phyloP scores from a whole-genome alignment of 352 stramenopile genomes.

The Phytophthora capsici region DNA sequence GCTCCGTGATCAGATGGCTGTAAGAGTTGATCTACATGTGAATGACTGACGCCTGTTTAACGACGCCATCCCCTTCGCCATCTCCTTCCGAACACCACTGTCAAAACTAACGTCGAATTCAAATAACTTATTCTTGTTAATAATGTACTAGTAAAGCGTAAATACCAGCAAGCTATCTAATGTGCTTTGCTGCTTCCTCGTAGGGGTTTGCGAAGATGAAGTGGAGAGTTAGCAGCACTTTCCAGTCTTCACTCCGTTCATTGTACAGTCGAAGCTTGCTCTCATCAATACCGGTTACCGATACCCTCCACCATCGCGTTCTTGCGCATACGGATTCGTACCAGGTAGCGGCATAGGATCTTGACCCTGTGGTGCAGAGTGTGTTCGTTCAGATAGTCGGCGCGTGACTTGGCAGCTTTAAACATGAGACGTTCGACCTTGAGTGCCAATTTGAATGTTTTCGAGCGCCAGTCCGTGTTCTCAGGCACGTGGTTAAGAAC shows the following conservation, averaged over 20 bases:
- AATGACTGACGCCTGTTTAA: constrained; percentile 22
- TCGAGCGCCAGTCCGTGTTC: constrained; percentile 66
- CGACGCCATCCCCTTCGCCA: constrained; percentile 26
- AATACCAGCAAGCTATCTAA: constrained; percentile 29
- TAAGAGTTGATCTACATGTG: constrained; percentile 5
- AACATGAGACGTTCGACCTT: constrained; percentile 76
- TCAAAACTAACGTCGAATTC: constrained; percentile 8
- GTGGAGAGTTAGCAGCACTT: no score
- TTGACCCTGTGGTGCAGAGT: constrained; percentile 60
- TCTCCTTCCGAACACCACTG: no score
- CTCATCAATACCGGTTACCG: constrained; percentile 19
- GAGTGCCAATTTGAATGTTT: constrained; percentile 66
- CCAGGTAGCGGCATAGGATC: constrained; percentile 56
- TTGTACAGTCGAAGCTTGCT: no score
- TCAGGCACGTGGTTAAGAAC: constrained; percentile 65
- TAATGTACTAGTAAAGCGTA: constrained; percentile 36
- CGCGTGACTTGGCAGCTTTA: constrained; percentile 48
- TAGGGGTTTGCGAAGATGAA: background rate
- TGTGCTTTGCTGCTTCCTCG: constrained; percentile 16
- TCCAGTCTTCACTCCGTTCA: no score
- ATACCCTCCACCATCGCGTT: constrained; percentile 47
- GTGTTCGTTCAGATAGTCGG: constrained; percentile 61
- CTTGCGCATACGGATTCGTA: constrained; percentile 65
- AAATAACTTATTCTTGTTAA: constrained; percentile 29
- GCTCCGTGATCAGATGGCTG: constrained; percentile 3